Percentiles rank a stretch among this genome's conserved stretches.
Conservation (phyloP, 2,329 filamentous ascomycete species). For the Epichloe sp. region DNA sequence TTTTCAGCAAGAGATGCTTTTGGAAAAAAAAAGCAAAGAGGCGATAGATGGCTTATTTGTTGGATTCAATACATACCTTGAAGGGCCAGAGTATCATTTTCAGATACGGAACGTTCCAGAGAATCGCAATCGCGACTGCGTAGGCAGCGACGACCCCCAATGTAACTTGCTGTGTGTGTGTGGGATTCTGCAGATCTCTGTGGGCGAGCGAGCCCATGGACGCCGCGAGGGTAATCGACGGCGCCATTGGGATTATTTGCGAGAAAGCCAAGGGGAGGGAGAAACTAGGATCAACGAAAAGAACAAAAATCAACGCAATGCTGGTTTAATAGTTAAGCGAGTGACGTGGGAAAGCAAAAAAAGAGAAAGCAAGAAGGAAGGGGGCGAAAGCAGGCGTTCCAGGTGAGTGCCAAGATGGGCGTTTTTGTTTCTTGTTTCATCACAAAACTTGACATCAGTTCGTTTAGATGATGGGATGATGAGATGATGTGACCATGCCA, state of each 20-base stretch:
- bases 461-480: no score
- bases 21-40: background rate
- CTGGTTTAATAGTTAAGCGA: no score
- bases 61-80: conserved; percentile 37
- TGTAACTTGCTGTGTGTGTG: conserved; percentile 56
- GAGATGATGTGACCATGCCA: no score
- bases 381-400: no score
- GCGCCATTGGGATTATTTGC: conserved; percentile 1
- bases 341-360: no score
- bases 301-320: no score
- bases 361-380: no score
- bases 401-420: no score
- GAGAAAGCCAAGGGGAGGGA: background rate
- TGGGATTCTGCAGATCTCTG: conserved; percentile 42
- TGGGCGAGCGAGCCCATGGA: conserved; percentile 2
- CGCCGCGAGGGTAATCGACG: background rate
- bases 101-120: conserved; percentile 73
- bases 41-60: background rate
- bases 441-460: no score
- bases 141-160: conserved; percentile 60
- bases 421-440: no score
- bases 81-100: conserved; percentile 66
- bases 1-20: no score
- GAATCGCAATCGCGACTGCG: conserved; percentile 57
- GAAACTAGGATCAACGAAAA: no score